Base-by-base conservation (phyloP, 495 filamentous ascomycete genomes). In the Viridothelium virens region DNA sequence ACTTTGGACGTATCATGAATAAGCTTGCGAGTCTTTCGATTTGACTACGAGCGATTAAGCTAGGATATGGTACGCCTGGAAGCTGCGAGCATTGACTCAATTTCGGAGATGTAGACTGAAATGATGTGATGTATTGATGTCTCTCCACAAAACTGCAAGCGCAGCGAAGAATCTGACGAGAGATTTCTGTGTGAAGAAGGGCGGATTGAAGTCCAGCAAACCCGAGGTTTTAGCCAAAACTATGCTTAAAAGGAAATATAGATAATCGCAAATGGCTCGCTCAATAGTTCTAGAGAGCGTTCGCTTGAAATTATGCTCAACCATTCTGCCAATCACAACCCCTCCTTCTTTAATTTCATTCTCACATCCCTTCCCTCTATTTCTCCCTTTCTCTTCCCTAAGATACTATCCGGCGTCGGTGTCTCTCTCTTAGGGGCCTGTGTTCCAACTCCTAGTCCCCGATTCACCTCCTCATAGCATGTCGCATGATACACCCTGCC, bases 401-500 rank as follows among this genome's bases (percentile, higher is more conserved):
- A 62, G 18, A 69, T 61, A 37, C 71, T 74, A 39, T 77, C 76
- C 25, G 76, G 76, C 53, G 75, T 77, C 36, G 47, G 18, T 31
- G 53, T 59, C 53, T 59, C 67, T 38, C 70, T 70, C 56, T 67
- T 66, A 59, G 68, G 53, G 37, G 64, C 63, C 50, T 61, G 63
- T 31, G 41, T 50, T 3, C 36, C 56, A 34, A 53, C 25, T 6
- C 50, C 44, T 48, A 56, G 65, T 1, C 80, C 87, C 74, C 86
- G 89, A 66, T 82, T 89, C 7, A 91, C 89, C 78, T 97, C 93
- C 47, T 83, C 83, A 74, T 93, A 89, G 70, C 95, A 97, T 65
- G 84, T 94, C 31, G 89, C 91, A 77, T 98, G 94, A 65, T 90
- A 97, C 16, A 95, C 86, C 67, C 89, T 85, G 62, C 79, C 83